phyloP scores from a whole-genome alignment of 257 asterid genomes.

The Cinchona pubescens region DNA sequence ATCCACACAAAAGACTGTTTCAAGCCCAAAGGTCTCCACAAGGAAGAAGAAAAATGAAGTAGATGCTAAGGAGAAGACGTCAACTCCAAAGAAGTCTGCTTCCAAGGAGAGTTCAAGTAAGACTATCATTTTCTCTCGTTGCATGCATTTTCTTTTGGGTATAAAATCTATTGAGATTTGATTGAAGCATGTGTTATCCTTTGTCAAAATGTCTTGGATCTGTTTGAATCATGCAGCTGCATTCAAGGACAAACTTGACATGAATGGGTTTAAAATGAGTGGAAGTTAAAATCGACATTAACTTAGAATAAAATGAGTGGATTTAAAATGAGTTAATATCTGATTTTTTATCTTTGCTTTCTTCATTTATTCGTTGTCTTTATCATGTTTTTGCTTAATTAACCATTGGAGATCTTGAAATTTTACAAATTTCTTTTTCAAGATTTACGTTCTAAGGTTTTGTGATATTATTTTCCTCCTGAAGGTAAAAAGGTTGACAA shows the following conservation, averaged over 20 bases:
- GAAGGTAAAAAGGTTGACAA: conserved; percentile 41
- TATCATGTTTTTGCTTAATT: too few species aligned
- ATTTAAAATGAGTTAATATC: too few species aligned
- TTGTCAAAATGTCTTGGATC: not conserved
- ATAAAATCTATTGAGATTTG: not conserved
- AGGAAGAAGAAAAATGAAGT: conserved; percentile 55
- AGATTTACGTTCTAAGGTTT: not conserved
- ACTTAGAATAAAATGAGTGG: too few species aligned
- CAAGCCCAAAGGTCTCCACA: conserved; percentile 49
- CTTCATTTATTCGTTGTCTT: too few species aligned
- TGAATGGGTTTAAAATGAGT: too few species aligned
- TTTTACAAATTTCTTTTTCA: not conserved
- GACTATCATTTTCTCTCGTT: conserved; percentile 14
- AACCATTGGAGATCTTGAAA: too few species aligned
- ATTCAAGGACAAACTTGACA: too few species aligned
- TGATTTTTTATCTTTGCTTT: too few species aligned
- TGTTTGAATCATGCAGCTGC: too few species aligned
- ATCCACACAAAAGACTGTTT: conserved; percentile 30
- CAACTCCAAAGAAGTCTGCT: conserved; percentile 51
- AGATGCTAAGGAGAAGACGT: conserved; percentile 42
- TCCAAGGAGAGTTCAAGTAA: conserved; percentile 61
- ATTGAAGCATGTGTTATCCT: not conserved
- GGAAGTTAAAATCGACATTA: too few species aligned
- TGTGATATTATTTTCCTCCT: not conserved
- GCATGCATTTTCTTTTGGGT: not conserved